Evolutionary conservation across 768 basidiomycete genomes (phyloP).

Genomic region (Myochromella boudieri): DNA sequence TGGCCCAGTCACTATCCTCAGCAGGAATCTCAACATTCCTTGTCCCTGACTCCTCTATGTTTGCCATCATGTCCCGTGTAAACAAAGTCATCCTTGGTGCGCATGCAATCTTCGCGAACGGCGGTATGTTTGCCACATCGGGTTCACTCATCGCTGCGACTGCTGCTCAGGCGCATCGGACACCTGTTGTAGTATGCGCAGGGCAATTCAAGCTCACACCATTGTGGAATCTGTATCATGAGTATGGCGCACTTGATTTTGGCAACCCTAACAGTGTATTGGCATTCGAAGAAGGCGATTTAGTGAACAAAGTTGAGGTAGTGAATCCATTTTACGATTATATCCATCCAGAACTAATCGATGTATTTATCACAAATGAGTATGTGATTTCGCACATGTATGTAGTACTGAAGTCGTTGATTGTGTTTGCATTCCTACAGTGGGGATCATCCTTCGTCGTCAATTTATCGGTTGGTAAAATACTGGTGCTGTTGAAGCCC

Average conservation of each 20-base stretch:
- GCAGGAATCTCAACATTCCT: slow-evolving; percentile 93
- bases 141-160: slow-evolving; percentile 85
- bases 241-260: slow-evolving; percentile 82
- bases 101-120: slow-evolving; percentile 95
- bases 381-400: slow-evolving; percentile 50
- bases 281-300: slow-evolving; percentile 74
- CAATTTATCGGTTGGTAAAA: slow-evolving; percentile 74
- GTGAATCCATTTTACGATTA: slow-evolving; percentile 98
- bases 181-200: slow-evolving; percentile 89
- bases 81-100: slow-evolving; percentile 96
- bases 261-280: slow-evolving; percentile 62
- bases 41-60: slow-evolving; percentile 94
- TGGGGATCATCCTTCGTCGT: slow-evolving; percentile 95
- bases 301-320: slow-evolving; percentile 88
- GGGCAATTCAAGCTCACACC: slow-evolving; percentile 98
- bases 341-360: slow-evolving; percentile 87
- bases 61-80: slow-evolving; percentile 93
- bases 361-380: slow-evolving; percentile 97
- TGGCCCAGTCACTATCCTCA: slow-evolving; percentile 79
- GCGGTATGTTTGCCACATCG: slow-evolving; percentile 89
- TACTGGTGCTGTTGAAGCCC: neutral
- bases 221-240: slow-evolving; percentile 84
- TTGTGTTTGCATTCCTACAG: slow-evolving; percentile 39
- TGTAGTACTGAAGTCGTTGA: slow-evolving; percentile 8
- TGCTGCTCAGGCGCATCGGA: slow-evolving; percentile 86